Evolutionary conservation across 2,329 filamentous ascomycete genomes (phyloP).

Genomic region (Aspergillus amoenus): DNA sequence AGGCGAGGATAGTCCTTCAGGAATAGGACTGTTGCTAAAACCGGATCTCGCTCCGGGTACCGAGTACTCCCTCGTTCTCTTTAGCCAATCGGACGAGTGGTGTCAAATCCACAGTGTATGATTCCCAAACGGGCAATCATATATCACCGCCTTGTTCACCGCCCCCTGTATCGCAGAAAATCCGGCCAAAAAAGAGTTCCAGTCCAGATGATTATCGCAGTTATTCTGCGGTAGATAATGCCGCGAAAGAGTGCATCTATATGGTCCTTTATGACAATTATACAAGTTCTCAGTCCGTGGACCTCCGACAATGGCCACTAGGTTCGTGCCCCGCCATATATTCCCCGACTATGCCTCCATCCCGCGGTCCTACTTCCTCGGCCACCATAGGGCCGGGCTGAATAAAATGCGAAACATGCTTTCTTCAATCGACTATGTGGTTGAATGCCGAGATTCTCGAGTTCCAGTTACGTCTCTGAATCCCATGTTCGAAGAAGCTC

Average conservation of each 20-base stretch:
- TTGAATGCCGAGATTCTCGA: slow-evolving; percentile 93
- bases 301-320: slow-evolving; percentile 24
- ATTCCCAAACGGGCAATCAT: not conserved
- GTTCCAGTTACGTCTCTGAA: slow-evolving; percentile 88
- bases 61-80: too few relatives aligned
- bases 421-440: slow-evolving; percentile 77
- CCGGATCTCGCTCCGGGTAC: too few relatives aligned
- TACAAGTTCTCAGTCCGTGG: not conserved
- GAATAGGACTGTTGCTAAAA: too few relatives aligned
- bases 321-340: slow-evolving; percentile 69
- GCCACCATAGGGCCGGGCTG: slow-evolving; percentile 83
- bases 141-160: slow-evolving; percentile 1
- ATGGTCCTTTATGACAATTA: not conserved
- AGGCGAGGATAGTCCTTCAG: too few relatives aligned
- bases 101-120: not conserved
- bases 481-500: slow-evolving; percentile 76
- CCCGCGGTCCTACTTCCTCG: slow-evolving; percentile 87
- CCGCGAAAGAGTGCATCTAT: not conserved
- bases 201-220: not conserved
- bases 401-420: slow-evolving; percentile 79
- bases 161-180: not conserved
- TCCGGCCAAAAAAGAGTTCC: not conserved
- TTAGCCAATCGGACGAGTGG: too few relatives aligned
- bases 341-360: slow-evolving; percentile 76
- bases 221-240: slow-evolving; percentile 8